phyloP scores from a whole-genome alignment of 2,329 filamentous ascomycete species.

The Aspergillus quadrilineatus region DNA sequence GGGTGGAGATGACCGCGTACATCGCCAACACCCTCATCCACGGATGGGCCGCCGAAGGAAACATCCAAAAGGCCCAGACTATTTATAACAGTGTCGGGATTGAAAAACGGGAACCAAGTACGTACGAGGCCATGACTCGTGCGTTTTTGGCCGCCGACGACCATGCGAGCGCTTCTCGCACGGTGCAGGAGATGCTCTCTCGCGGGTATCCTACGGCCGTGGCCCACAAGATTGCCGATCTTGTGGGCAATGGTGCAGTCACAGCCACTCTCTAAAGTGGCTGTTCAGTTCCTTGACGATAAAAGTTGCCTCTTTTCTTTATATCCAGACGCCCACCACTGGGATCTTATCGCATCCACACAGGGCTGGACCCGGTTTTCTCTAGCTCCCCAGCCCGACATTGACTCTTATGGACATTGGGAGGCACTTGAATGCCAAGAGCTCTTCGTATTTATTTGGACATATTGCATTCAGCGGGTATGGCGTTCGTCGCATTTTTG shows the following conservation, averaged over 20 bases:
- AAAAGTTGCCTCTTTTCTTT: conserved; percentile 18
- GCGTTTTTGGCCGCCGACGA: conserved; percentile 85
- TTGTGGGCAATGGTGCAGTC: conserved; percentile 59
- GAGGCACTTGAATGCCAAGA: conserved; percentile 24
- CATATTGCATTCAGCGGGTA: conserved; percentile 26
- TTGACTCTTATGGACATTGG: conserved; percentile 23
- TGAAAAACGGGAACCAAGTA: conserved; percentile 87
- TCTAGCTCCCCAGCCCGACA: conserved; percentile 29
- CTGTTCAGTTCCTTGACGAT: conserved; percentile 7
- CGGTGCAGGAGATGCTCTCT: conserved; percentile 86
- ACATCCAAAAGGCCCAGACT: conserved; percentile 72
- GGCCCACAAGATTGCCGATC: conserved; percentile 87
- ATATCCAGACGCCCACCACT: conserved; percentile 8
- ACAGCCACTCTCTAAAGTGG: conserved; percentile 26
- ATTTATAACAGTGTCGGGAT: conserved; percentile 78
- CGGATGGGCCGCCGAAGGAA: conserved; percentile 84
- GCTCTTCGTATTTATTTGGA: conserved; percentile 11
- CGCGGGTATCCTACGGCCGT: conserved; percentile 90
- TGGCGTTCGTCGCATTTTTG: conserved; percentile 20
- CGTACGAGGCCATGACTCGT: conserved; percentile 97
- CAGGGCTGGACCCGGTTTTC: conserved; percentile 38
- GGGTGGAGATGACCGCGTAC: conserved; percentile 88
- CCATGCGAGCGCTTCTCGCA: conserved; percentile 69
- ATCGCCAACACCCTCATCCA: conserved; percentile 98
- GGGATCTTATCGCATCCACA: conserved; percentile 19